Percentiles rank a stretch among this genome's conserved stretches.
Conservation (phyloP, 495 filamentous ascomycete genomes). For the Emericellopsis terricola region DNA sequence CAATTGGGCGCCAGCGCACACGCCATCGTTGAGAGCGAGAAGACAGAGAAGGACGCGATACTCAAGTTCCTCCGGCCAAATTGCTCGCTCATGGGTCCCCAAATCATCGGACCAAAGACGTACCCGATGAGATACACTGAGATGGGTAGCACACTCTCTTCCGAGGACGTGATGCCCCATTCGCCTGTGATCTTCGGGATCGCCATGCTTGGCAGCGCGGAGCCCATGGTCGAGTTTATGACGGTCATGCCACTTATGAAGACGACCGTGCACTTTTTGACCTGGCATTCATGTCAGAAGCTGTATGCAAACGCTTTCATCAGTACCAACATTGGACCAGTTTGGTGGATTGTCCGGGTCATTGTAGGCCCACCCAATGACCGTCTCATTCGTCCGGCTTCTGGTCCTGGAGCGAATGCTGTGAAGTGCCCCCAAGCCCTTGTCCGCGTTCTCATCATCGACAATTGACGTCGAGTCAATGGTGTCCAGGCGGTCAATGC, state of each 20-base stretch:
- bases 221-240: slow-evolving; percentile 58
- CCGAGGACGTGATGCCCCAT: slow-evolving; percentile 37
- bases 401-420: slow-evolving; percentile 4
- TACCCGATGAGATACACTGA: slow-evolving; percentile 62
- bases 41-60: slow-evolving; percentile 39
- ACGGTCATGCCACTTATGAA: slow-evolving; percentile 41
- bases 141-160: slow-evolving; percentile 49
- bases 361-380: slow-evolving; percentile 29
- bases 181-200: slow-evolving; percentile 36
- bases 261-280: slow-evolving; percentile 38
- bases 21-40: slow-evolving; percentile 48
- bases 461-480: slow-evolving; percentile 16
- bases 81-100: slow-evolving; percentile 53
- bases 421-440: not conserved
- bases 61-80: slow-evolving; percentile 49
- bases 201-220: slow-evolving; percentile 45
- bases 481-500: slow-evolving; percentile 16
- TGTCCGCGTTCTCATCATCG: slow-evolving; percentile 15
- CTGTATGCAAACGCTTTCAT: not conserved
- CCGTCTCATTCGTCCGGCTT: slow-evolving; percentile 10
- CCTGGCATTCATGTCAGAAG: slow-evolving; percentile 9
- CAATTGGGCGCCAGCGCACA: slow-evolving; percentile 54
- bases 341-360: slow-evolving; percentile 39
- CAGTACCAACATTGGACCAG: slow-evolving; percentile 29
- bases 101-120: slow-evolving; percentile 43